These are phyloP conservation scores for Santalum album DNA, from an alignment of 164 flowering plant species.

Conservation along the genomic window DNA sequence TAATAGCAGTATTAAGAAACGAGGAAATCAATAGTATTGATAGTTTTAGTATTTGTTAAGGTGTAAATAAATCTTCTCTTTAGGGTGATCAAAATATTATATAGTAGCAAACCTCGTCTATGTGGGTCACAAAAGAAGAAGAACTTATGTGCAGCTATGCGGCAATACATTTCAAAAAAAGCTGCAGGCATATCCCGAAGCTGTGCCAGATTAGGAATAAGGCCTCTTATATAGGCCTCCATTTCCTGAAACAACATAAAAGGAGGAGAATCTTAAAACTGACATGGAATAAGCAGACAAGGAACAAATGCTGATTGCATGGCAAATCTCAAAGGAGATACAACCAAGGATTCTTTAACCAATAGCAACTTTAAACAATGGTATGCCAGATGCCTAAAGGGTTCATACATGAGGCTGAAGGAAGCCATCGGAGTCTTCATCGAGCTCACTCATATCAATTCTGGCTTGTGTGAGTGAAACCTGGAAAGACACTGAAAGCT, in stretches of 20 bases:
- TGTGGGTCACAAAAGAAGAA: constrained; percentile 98
- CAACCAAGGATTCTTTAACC: background rate
- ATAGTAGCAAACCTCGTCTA: constrained; percentile 66
- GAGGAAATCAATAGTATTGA: no score
- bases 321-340: background rate
- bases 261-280: background rate
- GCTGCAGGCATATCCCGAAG: constrained; percentile 85
- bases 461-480: constrained; percentile 99
- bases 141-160: constrained; percentile 94
- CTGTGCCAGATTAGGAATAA: constrained; percentile 95
- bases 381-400: background rate
- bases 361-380: background rate
- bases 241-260: constrained; percentile 56
- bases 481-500: constrained; percentile 30
- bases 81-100: background rate
- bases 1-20: no score
- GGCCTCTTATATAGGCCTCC: constrained; percentile 93
- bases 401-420: constrained; percentile 78
- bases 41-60: no score
- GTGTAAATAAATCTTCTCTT: no score
- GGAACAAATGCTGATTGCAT: background rate
- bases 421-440: constrained; percentile 98
- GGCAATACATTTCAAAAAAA: constrained; percentile 85
- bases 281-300: background rate
- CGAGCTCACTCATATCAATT: constrained; percentile 99